Evolutionary conservation across 371 early-diverging fungal species (phyloP), one percentile per base, ranked within the genome.

Genomic region (Spraguea lophii): DNA sequence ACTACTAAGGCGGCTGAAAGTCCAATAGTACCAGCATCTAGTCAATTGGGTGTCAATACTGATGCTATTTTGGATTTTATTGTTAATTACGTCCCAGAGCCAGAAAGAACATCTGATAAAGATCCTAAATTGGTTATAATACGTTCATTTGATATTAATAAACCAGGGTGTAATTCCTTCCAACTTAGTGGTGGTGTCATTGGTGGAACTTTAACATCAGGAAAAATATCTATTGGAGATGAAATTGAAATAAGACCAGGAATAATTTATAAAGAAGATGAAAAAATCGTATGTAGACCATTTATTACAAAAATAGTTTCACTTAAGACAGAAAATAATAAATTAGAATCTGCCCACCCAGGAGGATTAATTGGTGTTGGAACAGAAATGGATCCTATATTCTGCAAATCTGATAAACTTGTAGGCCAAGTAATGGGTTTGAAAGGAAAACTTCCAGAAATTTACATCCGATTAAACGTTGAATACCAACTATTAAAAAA

Each of bases 351-450:
- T 73, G 99, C 97, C 37, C 87, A 91, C 52, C 94, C 99, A 21
- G 99, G 99, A 56, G 99, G 99, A 56, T 77, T 99, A 45, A 95
- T 99, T 62, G 95, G 91, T 76, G 93, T 99, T 46, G 97, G 98
- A 54, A 97, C 99, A 26, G 76, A 80, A 59, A 79, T 97, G 69
- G 99, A 99, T 73, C 98, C 99, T 27, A 83, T 85, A 10, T 77
- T 91, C 39, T 93, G 93, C 75, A 83, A 92, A 75, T 88, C 84
- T 48, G 97, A 99, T 77, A 84, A 88, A 69, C 77, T 99, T 42
- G 88, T 93, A 43, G 99, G 99, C 56, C 90, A 94, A 69, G 92
- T 95, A 0, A 75, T 99, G 61, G 98, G 99, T 16, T 73, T 80
- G 36, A 84, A 85, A 32, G 95, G 92, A 44, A 80, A 80, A 47